Conservation (phyloP, 306 rosid species). For the Corylus americana region DNA sequence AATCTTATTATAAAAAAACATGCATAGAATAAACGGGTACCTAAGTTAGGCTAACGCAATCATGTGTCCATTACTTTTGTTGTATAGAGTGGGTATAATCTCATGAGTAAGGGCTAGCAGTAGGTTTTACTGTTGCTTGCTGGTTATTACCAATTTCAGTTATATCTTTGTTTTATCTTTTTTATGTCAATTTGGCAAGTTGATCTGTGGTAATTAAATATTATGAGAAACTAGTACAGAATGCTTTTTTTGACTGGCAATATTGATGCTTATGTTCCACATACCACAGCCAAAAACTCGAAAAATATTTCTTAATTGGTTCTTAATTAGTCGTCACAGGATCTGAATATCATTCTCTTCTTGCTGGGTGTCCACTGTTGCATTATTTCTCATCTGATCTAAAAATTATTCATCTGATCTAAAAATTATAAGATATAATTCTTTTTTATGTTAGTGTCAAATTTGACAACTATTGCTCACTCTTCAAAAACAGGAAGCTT, state of each 20-base stretch:
- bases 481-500: constrained; percentile 72
- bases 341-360: neutral
- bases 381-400: neutral
- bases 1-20: too few relatives aligned
- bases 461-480: neutral
- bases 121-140: neutral
- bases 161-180: neutral
- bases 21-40: too few relatives aligned
- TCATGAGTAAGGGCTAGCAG: neutral
- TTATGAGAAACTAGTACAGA: neutral
- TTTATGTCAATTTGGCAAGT: neutral
- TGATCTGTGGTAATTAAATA: neutral
- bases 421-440: neutral
- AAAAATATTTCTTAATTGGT: too few relatives aligned
- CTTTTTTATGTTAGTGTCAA: neutral
- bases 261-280: neutral
- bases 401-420: neutral
- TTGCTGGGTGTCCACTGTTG: neutral
- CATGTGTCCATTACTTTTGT: neutral
- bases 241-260: neutral
- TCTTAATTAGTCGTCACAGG: neutral
- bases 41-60: neutral
- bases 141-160: neutral
- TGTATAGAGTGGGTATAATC: neutral
- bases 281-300: neutral